Percentiles rank a stretch among this genome's conserved stretches.
Evolutionary conservation across 2,329 filamentous ascomycete species (phyloP).

Genomic region (Emydomyces testavorans): DNA sequence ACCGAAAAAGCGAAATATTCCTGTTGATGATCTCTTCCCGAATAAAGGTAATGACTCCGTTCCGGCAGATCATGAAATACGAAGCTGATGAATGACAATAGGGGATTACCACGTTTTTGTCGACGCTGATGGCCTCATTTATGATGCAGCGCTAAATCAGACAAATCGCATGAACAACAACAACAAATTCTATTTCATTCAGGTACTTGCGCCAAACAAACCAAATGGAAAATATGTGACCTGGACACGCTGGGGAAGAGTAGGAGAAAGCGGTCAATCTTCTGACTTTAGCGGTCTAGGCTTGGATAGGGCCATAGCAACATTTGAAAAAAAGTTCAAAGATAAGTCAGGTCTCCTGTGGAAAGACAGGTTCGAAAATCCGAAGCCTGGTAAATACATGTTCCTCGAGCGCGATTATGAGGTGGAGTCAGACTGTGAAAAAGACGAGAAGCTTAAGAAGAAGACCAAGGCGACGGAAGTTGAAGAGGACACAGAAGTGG

Average conservation of each 20-base stretch:
- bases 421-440: conserved; percentile 42
- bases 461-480: conserved; percentile 21
- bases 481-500: conserved; percentile 27
- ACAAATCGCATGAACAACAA: conserved; percentile 60
- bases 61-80: not conserved
- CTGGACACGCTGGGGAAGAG: conserved; percentile 74
- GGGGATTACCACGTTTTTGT: conserved; percentile 48
- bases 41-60: conserved; percentile 17
- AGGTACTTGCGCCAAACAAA: conserved; percentile 43
- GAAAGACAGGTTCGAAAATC: conserved; percentile 34
- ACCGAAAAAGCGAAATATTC: conserved; percentile 30
- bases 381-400: conserved; percentile 56
- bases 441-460: conserved; percentile 23
- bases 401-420: conserved; percentile 72
- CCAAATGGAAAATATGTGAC: conserved; percentile 39
- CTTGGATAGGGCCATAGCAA: conserved; percentile 30
- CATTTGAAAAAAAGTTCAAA: conserved; percentile 48
- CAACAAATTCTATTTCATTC: conserved; percentile 73
- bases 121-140: conserved; percentile 55
- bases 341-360: conserved; percentile 45
- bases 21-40: conserved; percentile 38
- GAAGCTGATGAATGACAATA: conserved; percentile 5
- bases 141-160: conserved; percentile 69
- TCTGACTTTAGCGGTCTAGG: conserved; percentile 31
- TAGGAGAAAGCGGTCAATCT: conserved; percentile 45